Evolutionary conservation across 345 rosid genomes (phyloP).

Genomic region (Pugionium dolabratum): DNA sequence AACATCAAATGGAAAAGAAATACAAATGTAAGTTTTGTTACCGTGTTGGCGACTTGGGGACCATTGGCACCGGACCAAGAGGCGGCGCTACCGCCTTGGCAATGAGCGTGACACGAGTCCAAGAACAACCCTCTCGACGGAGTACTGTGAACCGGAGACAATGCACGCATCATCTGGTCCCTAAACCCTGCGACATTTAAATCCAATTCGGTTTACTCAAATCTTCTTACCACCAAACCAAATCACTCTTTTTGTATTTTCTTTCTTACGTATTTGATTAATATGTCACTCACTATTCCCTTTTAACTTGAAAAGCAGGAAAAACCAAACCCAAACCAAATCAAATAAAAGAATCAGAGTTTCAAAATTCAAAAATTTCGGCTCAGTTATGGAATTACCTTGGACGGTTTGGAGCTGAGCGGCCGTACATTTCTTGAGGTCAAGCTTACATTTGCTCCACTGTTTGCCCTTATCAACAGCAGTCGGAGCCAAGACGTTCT

Average conservation of each 20-base stretch:
- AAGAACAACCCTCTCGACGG: slow-evolving; percentile 68
- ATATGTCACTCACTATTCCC: too few species aligned
- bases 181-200: slow-evolving; percentile 55
- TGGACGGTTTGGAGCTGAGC: slow-evolving; percentile 68
- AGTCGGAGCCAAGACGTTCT: slow-evolving; percentile 78
- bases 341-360: too few species aligned
- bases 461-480: slow-evolving; percentile 61
- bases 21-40: slow-evolving; percentile 11
- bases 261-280: too few species aligned
- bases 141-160: slow-evolving; percentile 48
- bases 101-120: slow-evolving; percentile 82
- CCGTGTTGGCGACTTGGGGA: slow-evolving; percentile 59
- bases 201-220: slow-evolving; percentile 24
- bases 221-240: not conserved
- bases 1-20: not conserved
- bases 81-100: slow-evolving; percentile 73
- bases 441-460: slow-evolving; percentile 83
- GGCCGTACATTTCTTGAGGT: slow-evolving; percentile 62
- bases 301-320: too few species aligned
- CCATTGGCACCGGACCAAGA: slow-evolving; percentile 67
- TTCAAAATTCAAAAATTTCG: too few species aligned
- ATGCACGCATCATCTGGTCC: slow-evolving; percentile 54
- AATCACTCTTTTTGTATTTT: not conserved
- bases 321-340: too few species aligned
- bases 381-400: slow-evolving; percentile 42